Evolutionary conservation across 2,329 filamentous ascomycete genomes (phyloP), one percentile per base, ranked within the genome.

Genomic region (Apiospora malaysiana): DNA sequence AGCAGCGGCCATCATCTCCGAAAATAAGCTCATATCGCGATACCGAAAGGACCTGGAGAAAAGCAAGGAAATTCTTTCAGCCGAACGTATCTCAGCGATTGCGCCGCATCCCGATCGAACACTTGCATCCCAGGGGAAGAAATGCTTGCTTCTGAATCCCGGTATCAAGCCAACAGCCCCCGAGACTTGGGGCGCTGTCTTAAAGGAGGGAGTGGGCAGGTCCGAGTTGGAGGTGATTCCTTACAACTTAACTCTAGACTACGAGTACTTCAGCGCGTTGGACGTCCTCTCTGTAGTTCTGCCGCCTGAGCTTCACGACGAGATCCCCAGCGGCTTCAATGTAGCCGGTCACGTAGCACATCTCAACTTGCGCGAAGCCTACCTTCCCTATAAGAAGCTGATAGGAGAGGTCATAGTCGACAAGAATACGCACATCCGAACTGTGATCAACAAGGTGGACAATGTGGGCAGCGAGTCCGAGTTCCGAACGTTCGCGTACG

Each of bases 361-460:
- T 79, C 85, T 99, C 71, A 99, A 99, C 81, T 90, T 99, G 43
- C 90, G 94, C 68, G 90, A 93, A 25, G 88, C 91, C 74, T 98
- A 94, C 78, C 84, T 94, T 14, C 94, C 93, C 0, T 97, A 97
- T 85, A 97, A 96, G 81, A 81, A 92, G 74, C 80, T 98, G 16
- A 95, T 98, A 68, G 96, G 93, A 0, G 86, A 95, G 77, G 91
- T 98, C 2, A 85, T 99, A 25, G 84, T 94, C 69, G 96, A 98
- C 84, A 99, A 99, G 84, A 97, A 97, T 82, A 88, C 90, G 12
- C 84, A 84, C 65, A 89, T 98, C 72, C 88, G 86, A 72, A 99
- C 96, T 0, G 95, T 99, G 75, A 98, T 99, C 83, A 98, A 98
- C 87, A 99, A 99, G 82, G 88, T 92, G 59, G 92, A 97, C 81